Base-by-base conservation (phyloP, 2,329 filamentous ascomycete genomes). In the Xylariaceae sp. region DNA sequence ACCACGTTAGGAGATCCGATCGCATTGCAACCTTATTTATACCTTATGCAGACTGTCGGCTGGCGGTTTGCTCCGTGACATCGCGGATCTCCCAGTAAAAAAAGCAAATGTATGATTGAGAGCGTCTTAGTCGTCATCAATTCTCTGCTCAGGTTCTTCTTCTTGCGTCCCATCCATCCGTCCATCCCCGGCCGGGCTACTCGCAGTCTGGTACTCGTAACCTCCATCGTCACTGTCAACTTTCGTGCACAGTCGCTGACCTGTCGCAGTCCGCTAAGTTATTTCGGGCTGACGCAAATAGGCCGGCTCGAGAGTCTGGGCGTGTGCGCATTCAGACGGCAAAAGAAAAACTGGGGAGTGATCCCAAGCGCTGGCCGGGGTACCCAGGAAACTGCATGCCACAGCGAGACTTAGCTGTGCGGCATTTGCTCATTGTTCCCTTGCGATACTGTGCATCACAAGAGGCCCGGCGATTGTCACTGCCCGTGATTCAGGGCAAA, bases 101-200 rank as follows among this genome's bases (percentile, higher is more conserved):
- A 56, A 61, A 59, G 56, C 50, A 59, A 61, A 56, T 55, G 48
- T 42, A 57, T 30, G 49, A 44, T 17, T 42, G 45, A 58, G 39
- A 56, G 55, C 47, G 51, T 45, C 35, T 11, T 52, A 45, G 39
- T 56, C 39, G 30, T 30, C 23, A 5, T 30, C 23, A 30, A 30
- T 30, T 30, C 23, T 30, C 23, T 30, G 23, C 23, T 30, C 23
- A 30, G 23, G 23, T 30, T 30, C 23, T 30, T 30, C 23, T 30
- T 30, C 23, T 30, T 30, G 23, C 23, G 45, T 15, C 51, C 23
- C 37, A 44, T 13, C 17, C 8, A 2, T 49, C 17, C 55, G 17
- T 35, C 18, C 30, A 55, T 49, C 42, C 17, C 37, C 51, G 37
- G 42, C 54, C 18, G 48, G 45, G 42, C 51, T 57, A 23, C 17